phyloP scores from a whole-genome alignment of 306 rosid genomes.

The Quercus suber region DNA sequence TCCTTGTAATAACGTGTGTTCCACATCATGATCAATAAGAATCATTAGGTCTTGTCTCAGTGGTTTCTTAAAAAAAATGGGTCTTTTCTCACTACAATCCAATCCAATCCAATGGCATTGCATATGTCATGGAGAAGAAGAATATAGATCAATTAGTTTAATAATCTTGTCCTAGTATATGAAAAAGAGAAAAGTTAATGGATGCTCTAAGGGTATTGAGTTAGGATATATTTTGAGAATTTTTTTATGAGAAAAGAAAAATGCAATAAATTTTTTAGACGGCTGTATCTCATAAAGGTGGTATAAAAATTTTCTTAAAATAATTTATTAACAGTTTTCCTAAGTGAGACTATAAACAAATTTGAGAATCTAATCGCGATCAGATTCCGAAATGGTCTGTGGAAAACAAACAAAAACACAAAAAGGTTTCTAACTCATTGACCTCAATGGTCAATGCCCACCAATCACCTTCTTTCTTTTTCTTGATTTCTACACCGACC shows the following conservation, averaged over 20 bases:
- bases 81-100: not conserved
- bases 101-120: not conserved
- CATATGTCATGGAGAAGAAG: not conserved
- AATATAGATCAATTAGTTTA: not conserved
- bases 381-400: no score
- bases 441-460: not conserved
- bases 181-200: no score
- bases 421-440: no score
- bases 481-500: not conserved
- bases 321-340: no score
- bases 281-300: rapidly evolving
- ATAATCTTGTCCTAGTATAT: not conserved
- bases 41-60: not conserved
- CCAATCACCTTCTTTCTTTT: not conserved
- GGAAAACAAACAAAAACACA: no score
- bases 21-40: not conserved
- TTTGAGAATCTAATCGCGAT: no score
- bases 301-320: no score
- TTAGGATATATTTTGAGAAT: no score
- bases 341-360: no score
- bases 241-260: no score
- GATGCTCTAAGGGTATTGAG: rapidly evolving
- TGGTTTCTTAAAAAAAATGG: no score
- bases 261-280: no score
- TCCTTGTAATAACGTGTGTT: not conserved